Base-by-base conservation (phyloP, 352 stramenopile genomes). In the Paralagenidium karlingii region DNA sequence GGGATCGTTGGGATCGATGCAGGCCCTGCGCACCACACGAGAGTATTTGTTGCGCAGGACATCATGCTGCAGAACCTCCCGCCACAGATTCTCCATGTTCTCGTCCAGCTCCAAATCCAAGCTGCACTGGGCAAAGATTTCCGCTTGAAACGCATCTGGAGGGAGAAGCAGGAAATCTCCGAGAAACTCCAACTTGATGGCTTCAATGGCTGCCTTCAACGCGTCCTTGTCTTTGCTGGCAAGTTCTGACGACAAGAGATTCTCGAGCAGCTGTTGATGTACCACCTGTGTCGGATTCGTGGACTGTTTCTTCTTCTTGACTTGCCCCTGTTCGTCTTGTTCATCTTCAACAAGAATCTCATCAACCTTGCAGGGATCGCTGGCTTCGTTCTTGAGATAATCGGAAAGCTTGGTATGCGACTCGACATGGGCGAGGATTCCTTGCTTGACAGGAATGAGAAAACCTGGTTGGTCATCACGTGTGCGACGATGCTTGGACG, bases 21-120 rank as follows among this genome's bases (percentile, higher is more conserved):
- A 88, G 3, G 65, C 73, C 29, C 86, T 91, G 34, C 75, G 71
- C 10, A 75, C 74, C 36, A 92, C 70, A n/a, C 75, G 75, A 19
- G 70, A 71, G 30, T 85, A 70, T 13, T 49, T 31, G 16, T 22
- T 36, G 16, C 22, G 16, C 7, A 16, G 16, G 22, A 8, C 22
- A 36, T 36, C 30, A 8, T 63, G 60, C 9, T 47, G 40, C 41
- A 69, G 88, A 33, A 85, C 70, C 11, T 67, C 49, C 8, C 47
- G 38, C 77, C 77, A 90, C 68, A 90, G 80, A 2, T 75, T 43
- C n/a, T n/a, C 22, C 9, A 30, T 26, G 11, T 6, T 12, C 13
- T 43, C 21, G 37, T 18, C 33, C 11, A 9, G 13, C 26, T 24
- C 3, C 7, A 18, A 16, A 33, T 15, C 37, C 37, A 42, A 3